These are phyloP conservation scores for Mucor velutinosus DNA, from an alignment of 371 early-diverging fungal species.

Conservation along the genomic window DNA sequence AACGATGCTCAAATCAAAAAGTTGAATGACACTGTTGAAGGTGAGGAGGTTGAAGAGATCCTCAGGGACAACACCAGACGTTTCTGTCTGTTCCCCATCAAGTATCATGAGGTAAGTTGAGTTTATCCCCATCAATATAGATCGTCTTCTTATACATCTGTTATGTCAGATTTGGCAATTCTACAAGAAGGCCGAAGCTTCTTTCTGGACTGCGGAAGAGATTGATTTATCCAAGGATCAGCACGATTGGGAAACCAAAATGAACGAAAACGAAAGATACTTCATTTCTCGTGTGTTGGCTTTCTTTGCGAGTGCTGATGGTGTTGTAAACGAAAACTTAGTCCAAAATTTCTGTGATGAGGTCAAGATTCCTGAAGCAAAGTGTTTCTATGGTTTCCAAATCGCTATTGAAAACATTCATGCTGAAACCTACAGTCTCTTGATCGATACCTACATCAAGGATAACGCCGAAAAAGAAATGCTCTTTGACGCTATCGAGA, in stretches of 20 bases:
- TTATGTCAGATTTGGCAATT: conserved; percentile 84
- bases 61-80: conserved; percentile 77
- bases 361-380: conserved; percentile 97
- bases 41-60: conserved; percentile 46
- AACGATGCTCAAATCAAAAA: conserved; percentile 15
- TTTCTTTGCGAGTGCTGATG: conserved; percentile 99
- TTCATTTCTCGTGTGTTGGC: conserved; percentile 98
- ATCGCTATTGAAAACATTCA: conserved; percentile 99
- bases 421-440: conserved; percentile 98
- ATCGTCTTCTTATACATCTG: not conserved
- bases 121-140: not conserved
- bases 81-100: conserved; percentile 78
- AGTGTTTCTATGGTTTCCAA: conserved; percentile 99
- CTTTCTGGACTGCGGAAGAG: conserved; percentile 99
- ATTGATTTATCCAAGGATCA: conserved; percentile 96
- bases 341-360: conserved; percentile 95
- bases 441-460: conserved; percentile 98
- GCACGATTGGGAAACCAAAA: conserved; percentile 90
- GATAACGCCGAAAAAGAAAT: conserved; percentile 85
- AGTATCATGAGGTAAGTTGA: conserved; percentile 45
- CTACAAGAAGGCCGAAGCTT: conserved; percentile 99
- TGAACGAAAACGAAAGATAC: conserved; percentile 91
- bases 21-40: conserved; percentile 3
- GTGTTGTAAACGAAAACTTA: conserved; percentile 99
- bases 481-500: conserved; percentile 98